Percentiles rank a stretch among this genome's conserved stretches.
These are phyloP conservation scores for Pyricularia grisea DNA, from an alignment of 2,329 filamentous ascomycete species.

Conservation along the genomic window DNA sequence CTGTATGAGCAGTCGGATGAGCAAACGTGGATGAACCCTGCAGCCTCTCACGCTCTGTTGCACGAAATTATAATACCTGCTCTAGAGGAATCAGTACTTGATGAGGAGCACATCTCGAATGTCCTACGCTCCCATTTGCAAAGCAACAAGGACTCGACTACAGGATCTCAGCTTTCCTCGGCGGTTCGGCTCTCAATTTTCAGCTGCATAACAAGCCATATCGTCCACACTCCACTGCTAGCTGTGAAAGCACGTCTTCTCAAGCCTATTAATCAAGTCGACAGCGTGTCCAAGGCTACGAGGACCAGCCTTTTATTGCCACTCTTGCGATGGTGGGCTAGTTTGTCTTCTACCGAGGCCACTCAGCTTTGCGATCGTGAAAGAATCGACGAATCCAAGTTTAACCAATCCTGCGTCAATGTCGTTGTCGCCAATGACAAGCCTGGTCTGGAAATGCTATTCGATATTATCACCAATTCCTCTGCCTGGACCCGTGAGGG, in stretches of 20 bases:
- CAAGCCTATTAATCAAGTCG: slow-evolving; percentile 61
- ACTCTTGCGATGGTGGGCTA: slow-evolving; percentile 59
- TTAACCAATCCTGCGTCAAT: slow-evolving; percentile 34
- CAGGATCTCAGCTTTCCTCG: slow-evolving; percentile 40
- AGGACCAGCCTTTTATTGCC: slow-evolving; percentile 72
- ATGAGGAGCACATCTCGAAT: slow-evolving; percentile 59
- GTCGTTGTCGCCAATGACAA: slow-evolving; percentile 44
- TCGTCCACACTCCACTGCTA: slow-evolving; percentile 57
- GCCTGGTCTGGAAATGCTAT: slow-evolving; percentile 40
- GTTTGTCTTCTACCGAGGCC: slow-evolving; percentile 41
- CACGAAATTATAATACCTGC: slow-evolving; percentile 60
- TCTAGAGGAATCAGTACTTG: slow-evolving; percentile 79
- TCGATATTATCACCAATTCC: slow-evolving; percentile 34
- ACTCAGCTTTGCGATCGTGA: slow-evolving; percentile 34
- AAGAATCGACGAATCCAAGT: slow-evolving; percentile 15
- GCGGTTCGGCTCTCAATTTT: slow-evolving; percentile 56
- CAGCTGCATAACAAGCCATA: slow-evolving; percentile 65
- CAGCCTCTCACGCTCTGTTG: slow-evolving; percentile 52
- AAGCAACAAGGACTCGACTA: not conserved
- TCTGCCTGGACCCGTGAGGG: slow-evolving; percentile 32
- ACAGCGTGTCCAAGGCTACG: slow-evolving; percentile 57
- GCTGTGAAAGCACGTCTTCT: slow-evolving; percentile 63
- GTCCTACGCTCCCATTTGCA: slow-evolving; percentile 36
- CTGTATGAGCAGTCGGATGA: slow-evolving; percentile 52
- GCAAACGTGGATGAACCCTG: slow-evolving; percentile 47